A percentile compares a stretch with the other conserved stretches of the same genome.
Evolutionary conservation across 805 yeast genomes (phyloP).

Genomic region (Candida tammaniensis): DNA sequence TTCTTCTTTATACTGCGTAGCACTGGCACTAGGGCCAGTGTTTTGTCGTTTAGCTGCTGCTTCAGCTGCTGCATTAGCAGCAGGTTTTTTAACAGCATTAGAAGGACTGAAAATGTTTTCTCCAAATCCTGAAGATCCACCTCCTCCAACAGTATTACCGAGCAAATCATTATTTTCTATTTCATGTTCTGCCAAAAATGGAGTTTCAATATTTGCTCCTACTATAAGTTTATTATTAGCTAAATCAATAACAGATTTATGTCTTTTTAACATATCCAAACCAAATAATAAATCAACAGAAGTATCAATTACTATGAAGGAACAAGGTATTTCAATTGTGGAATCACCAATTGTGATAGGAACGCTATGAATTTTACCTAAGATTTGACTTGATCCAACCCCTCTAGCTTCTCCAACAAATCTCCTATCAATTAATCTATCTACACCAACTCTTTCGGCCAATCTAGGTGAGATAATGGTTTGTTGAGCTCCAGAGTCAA

Average conservation of each 20-base stretch:
- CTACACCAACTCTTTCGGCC: slow-evolving; percentile 70
- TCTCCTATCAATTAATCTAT: slow-evolving; percentile 73
- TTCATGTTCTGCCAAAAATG: slow-evolving; percentile 72
- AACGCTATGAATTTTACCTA: slow-evolving; percentile 86
- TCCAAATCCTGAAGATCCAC: slow-evolving; percentile 26
- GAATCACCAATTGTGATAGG: slow-evolving; percentile 73
- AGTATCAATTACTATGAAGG: slow-evolving; percentile 54
- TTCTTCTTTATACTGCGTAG: slow-evolving; percentile 14
- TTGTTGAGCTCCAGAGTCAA: slow-evolving; percentile 93
- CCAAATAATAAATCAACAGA: slow-evolving; percentile 79
- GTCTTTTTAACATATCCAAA: slow-evolving; percentile 84
- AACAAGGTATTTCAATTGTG: slow-evolving; percentile 36
- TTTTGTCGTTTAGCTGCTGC: slow-evolving; percentile 21
- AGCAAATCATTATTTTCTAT: slow-evolving; percentile 39
- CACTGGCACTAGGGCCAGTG: slow-evolving; percentile 1
- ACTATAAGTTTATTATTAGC: slow-evolving; percentile 60
- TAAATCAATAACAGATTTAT: slow-evolving; percentile 79
- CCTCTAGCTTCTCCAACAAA: slow-evolving; percentile 85
- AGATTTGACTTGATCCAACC: slow-evolving; percentile 76
- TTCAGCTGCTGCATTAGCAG: slow-evolving; percentile 16
- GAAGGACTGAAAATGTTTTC: slow-evolving; percentile 32
- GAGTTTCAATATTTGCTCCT: slow-evolving; percentile 66
- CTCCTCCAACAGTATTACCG: slow-evolving; percentile 15
- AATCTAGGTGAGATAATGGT: slow-evolving; percentile 78
- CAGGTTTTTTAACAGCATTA: too few species aligned